Evolutionary conservation across 2,329 filamentous ascomycete species (phyloP).

Genomic region (Juglanconis juglandina): DNA sequence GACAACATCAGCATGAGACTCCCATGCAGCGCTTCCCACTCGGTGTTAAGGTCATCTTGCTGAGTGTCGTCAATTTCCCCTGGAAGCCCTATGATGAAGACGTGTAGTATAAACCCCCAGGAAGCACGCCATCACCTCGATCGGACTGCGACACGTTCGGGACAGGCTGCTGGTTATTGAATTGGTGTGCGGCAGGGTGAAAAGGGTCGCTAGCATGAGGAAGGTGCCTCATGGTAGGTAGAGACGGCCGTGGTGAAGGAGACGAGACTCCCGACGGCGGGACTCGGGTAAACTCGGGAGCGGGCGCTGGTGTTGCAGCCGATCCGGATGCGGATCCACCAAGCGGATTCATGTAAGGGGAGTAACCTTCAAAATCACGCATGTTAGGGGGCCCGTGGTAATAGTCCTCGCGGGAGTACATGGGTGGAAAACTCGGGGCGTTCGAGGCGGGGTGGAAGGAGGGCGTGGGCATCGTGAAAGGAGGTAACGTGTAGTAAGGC

Average conservation of each 20-base stretch:
- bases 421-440: not conserved
- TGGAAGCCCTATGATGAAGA: not conserved
- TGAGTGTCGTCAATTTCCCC: not conserved
- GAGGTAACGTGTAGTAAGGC: not conserved
- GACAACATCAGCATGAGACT: no score
- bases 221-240: not conserved
- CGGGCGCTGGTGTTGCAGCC: no score
- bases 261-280: no score
- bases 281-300: no score
- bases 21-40: not conserved
- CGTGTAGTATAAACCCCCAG: not conserved
- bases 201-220: not conserved
- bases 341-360: no score
- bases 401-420: not conserved
- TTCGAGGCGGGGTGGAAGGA: not conserved
- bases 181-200: not conserved
- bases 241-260: not conserved
- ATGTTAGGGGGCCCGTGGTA: not conserved
- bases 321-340: no score
- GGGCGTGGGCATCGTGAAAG: not conserved
- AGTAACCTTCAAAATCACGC: not conserved
- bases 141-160: not conserved
- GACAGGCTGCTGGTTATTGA: not conserved
- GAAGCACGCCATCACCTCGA: not conserved
- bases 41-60: not conserved